Percentiles rank a stretch among this genome's conserved stretches.
phyloP scores from a whole-genome alignment of 495 filamentous ascomycete species.

The Lophium mytilinum region DNA sequence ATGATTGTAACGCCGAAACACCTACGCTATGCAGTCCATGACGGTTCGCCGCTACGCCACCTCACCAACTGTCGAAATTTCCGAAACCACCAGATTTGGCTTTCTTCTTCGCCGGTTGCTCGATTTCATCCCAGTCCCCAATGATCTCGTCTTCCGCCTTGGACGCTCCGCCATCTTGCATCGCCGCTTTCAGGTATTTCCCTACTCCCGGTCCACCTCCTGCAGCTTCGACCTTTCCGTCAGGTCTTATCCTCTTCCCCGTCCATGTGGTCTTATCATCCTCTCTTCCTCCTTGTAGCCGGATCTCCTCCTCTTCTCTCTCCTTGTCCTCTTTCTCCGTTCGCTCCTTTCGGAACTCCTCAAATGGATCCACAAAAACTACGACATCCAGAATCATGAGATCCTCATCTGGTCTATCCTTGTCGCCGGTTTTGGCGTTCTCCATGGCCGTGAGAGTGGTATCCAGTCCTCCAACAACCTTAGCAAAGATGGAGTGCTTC shows the following conservation, averaged over 20 bases:
- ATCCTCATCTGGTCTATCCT: slow-evolving; percentile 63
- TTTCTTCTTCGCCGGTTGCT: slow-evolving; percentile 74
- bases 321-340: slow-evolving; percentile 37
- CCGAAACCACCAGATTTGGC: slow-evolving; percentile 77
- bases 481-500: slow-evolving; percentile 94
- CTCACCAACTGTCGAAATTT: slow-evolving; percentile 78
- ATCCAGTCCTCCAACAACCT: slow-evolving; percentile 64
- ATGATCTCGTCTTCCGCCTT: slow-evolving; percentile 47
- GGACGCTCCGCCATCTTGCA: slow-evolving; percentile 36
- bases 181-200: slow-evolving; percentile 65
- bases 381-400: slow-evolving; percentile 74
- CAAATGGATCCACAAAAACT: slow-evolving; percentile 91
- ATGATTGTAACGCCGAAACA: too few species aligned
- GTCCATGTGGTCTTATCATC: slow-evolving; percentile 89
- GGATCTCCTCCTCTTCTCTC: slow-evolving; percentile 34
- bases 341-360: slow-evolving; percentile 72
- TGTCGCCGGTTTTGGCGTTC: slow-evolving; percentile 54
- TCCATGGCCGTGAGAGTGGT: slow-evolving; percentile 71
- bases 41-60: not conserved
- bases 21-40: too few species aligned
- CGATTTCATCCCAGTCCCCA: slow-evolving; percentile 46
- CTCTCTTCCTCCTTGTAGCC: slow-evolving; percentile 47
- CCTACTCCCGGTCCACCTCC: slow-evolving; percentile 53
- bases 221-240: slow-evolving; percentile 43
- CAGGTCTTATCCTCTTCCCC: slow-evolving; percentile 52